Conservation (phyloP, 352 stramenopile genomes). For the Pythium dissimile region DNA sequence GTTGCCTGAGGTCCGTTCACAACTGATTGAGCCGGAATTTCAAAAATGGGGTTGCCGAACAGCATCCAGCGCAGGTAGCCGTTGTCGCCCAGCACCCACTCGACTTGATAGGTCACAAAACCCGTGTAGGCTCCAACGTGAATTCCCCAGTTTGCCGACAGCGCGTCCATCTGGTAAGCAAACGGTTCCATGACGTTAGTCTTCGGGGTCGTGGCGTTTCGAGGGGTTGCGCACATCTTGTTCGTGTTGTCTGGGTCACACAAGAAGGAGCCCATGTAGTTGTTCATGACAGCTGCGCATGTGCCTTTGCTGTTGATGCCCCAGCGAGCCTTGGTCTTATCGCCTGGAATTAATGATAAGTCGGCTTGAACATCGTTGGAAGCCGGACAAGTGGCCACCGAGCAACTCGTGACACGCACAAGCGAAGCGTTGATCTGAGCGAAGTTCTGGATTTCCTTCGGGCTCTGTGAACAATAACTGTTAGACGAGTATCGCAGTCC, state of each 20-base stretch:
- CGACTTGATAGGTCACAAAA: slow-evolving; percentile 60
- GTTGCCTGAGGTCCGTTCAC: slow-evolving; percentile 40
- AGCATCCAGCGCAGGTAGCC: slow-evolving; percentile 74
- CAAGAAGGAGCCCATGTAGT: slow-evolving; percentile 57
- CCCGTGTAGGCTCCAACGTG: slow-evolving; percentile 61
- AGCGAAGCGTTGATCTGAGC: slow-evolving; percentile 39
- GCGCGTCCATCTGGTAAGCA: slow-evolving; percentile 71
- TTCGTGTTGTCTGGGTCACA: slow-evolving; percentile 65
- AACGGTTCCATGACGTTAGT: slow-evolving; percentile 63
- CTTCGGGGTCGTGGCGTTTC: slow-evolving; percentile 41
- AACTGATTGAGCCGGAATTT: slow-evolving; percentile 58
- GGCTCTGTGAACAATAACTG: slow-evolving; percentile 37
- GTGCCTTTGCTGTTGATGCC: slow-evolving; percentile 68
- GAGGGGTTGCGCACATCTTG: slow-evolving; percentile 34
- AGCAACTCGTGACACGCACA: slow-evolving; percentile 41
- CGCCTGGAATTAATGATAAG: slow-evolving; percentile 44
- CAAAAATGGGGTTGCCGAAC: slow-evolving; percentile 53
- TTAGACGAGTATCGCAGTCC: slow-evolving; percentile 58
- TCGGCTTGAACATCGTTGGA: slow-evolving; percentile 56
- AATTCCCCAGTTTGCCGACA: slow-evolving; percentile 68
- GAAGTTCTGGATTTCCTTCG: slow-evolving; percentile 38
- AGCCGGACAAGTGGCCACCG: slow-evolving; percentile 34
- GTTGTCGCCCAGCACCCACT: slow-evolving; percentile 64
- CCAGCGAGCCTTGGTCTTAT: slow-evolving; percentile 39
- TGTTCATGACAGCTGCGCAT: slow-evolving; percentile 59